Base-by-base conservation (phyloP, 1,284 basidiomycete species). In the Tylopilus sp. region DNA sequence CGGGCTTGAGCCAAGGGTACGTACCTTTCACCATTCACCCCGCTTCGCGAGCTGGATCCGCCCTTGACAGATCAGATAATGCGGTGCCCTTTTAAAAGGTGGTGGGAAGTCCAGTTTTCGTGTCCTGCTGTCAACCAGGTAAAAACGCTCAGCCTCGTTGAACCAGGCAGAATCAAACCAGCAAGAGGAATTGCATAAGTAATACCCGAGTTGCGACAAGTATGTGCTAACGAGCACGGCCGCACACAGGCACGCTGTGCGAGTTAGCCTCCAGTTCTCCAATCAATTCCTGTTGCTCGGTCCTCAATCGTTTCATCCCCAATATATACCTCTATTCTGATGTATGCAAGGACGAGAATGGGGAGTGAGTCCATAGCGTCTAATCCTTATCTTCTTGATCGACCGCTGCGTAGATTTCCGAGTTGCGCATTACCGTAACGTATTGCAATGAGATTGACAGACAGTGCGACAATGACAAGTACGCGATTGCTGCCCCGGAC, bases 301-400 rank as follows among this genome's bases (percentile, higher is more conserved):
- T 99, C 21, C 77, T 99, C 31, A 98, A 98, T 64, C 85, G 95
- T 4, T 98, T 92, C 69, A 97, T 99, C 53, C 96, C 96, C 23
- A 97, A 99, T 65, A 92, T 98, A 26, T 98, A 99, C 69, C 81
- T 99, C 25, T 97, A 98, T 66, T 97, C 97, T 1, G 97, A 99
- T 60, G 94, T 98, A 12, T 99, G 97, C 72, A 94, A 97, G 65
- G 95, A 95, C 9, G 97, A 99, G 54, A 92, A 92, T 55, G 97
- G 97, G 67, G 96, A 93, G 90, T 90, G 56, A 55, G 89, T 73
- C 6, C 19, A 42, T 26, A 13, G 30, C 23, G 16, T 26, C 31
- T 37, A 21, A 11, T 6, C 6, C 18, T 16, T 38, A 1, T 48
- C 23, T 23, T 6, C 50, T 29, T 23, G 13, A 49, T 19, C 28